These are phyloP conservation scores for Pinus taeda DNA, from an alignment of 75 land plant genomes.

Conservation along the genomic window DNA sequence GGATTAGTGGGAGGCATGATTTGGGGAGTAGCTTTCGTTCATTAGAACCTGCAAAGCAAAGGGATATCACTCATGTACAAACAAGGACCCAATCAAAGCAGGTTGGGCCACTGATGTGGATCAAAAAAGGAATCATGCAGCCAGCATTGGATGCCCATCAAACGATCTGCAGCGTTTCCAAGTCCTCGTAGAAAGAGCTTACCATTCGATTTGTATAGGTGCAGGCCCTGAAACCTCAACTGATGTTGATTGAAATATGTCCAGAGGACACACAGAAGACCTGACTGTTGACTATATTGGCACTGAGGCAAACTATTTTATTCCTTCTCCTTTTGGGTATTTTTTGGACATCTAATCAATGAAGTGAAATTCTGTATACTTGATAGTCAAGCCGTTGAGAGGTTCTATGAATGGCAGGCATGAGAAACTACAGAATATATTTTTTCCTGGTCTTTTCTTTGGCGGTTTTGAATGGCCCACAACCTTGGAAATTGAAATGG, in stretches of 20 bases:
- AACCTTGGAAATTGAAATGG: too few relatives aligned
- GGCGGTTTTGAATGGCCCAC: too few relatives aligned
- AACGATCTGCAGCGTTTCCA: not conserved
- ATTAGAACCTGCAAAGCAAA: not conserved
- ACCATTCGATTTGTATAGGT: not conserved
- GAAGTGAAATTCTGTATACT: not conserved
- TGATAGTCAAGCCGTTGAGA: not conserved
- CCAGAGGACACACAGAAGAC: not conserved
- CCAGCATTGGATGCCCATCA: too few relatives aligned
- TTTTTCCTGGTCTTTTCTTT: too few relatives aligned
- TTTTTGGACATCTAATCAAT: not conserved
- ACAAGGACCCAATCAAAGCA: not conserved
- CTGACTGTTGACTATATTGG: not conserved
- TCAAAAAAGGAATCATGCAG: too few relatives aligned
- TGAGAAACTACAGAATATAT: too few relatives aligned
- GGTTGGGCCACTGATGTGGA: not conserved
- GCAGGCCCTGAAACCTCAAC: not conserved
- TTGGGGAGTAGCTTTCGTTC: not conserved
- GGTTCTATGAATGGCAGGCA: constrained; percentile 4
- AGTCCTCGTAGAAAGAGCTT: not conserved
- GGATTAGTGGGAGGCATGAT: not conserved
- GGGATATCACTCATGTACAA: not conserved
- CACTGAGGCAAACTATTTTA: not conserved
- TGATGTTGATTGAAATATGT: not conserved
- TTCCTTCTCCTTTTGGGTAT: not conserved